Percentiles rank a stretch among this genome's conserved stretches.
phyloP scores from a whole-genome alignment of 169 alveolate genomes.

The Pseudocohnilembus persalinus region DNA sequence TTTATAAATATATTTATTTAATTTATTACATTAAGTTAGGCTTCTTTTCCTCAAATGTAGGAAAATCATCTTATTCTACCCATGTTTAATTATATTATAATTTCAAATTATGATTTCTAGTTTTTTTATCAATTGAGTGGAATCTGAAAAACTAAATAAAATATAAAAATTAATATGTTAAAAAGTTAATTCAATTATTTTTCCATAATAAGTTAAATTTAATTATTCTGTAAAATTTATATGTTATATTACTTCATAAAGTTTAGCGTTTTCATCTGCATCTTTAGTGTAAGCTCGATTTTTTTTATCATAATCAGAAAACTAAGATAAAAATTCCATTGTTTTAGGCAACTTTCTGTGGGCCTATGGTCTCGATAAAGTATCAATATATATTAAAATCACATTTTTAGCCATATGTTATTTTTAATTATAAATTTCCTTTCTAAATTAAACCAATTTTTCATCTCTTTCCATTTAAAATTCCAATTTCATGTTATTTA shows the following conservation, averaged over 20 bases:
- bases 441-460: neutral
- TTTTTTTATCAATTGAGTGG: neutral
- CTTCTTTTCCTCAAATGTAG: neutral
- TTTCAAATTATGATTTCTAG: neutral
- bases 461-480: neutral
- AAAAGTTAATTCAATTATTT: no score
- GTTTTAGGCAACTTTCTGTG: neutral
- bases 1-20: no score
- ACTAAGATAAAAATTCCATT: neutral
- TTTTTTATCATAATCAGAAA: neutral
- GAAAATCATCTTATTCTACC: neutral
- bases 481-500: neutral
- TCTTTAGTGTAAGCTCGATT: no score
- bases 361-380: neutral
- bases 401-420: neutral
- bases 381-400: neutral
- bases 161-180: no score
- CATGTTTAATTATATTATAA: neutral
- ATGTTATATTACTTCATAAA: no score
- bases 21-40: neutral
- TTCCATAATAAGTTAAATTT: no score
- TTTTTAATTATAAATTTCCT: no score
- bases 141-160: neutral
- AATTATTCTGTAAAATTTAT: no score
- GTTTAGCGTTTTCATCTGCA: neutral